These are phyloP conservation scores for Populus hybrid DNA, from an alignment of 441 rosid genomes.

Conservation along the genomic window DNA sequence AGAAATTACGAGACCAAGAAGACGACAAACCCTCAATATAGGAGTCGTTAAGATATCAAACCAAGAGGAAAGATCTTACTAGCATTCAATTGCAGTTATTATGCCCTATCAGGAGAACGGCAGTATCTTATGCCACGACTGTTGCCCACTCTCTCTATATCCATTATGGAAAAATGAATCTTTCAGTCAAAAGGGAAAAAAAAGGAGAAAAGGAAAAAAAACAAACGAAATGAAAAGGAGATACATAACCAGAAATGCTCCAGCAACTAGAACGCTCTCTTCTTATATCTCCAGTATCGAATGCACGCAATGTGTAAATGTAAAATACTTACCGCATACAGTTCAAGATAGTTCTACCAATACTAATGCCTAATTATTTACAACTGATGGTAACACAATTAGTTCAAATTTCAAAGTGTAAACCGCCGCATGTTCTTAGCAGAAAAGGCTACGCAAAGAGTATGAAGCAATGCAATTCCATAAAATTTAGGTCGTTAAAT, in stretches of 20 bases:
- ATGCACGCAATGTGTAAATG: no score
- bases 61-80: background rate
- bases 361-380: background rate
- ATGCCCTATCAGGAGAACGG: background rate
- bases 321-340: background rate
- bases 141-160: background rate
- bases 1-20: background rate
- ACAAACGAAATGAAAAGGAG: no score
- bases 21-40: background rate
- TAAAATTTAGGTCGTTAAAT: background rate
- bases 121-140: background rate
- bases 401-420: background rate
- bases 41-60: background rate
- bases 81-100: background rate
- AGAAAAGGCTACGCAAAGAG: background rate
- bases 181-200: background rate
- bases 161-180: background rate
- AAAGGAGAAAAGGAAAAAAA: no score
- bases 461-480: background rate
- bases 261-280: background rate
- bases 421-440: background rate
- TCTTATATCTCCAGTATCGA: no score
- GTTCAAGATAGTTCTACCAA: background rate
- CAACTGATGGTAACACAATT: background rate
- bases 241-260: background rate